Base-by-base conservation (phyloP, 2,329 filamentous ascomycete genomes). In the Trichoderma afroharzianum region DNA sequence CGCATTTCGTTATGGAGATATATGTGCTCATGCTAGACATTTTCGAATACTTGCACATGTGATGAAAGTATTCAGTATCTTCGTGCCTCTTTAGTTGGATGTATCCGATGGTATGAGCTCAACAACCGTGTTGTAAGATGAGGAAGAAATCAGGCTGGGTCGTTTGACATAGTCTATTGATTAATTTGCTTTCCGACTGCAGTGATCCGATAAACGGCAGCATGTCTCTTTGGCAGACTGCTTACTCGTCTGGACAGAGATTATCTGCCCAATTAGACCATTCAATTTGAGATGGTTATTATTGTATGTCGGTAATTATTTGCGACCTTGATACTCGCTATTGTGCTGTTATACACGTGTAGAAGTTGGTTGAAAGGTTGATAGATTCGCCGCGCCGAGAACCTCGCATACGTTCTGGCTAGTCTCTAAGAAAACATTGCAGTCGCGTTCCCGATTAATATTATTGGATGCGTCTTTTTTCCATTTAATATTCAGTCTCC, bases 361-460 rank as follows among this genome's bases (percentile, higher is more conserved):
- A 18, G 12, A 1, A 9, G 4, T 18, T 57, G 53, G 6, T 14
- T 6, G 6, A 24, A 53, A 24, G 4, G 47, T 53, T 53, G 21
- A 14, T 53, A 2, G 0, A 1, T 4, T 6, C 21, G 21, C 1
- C 21, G n/a, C 4, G 1, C 21, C 11, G 21, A 14, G n/a, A 24
- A 24, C 21, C 12, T 24, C 12, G 1, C 5, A 53, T 3, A 50
- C 2, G 4, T 3, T n/a, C 39, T 43, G 39, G 39, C 15, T 43
- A 43, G 39, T 1, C 21, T 53, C 0, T 4, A 21, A 53, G 47
- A 12, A 0, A 50, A 12, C 2, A 53, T 24, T 14, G 2, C n/a
- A 50, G n/a, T 24, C 5, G 21, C 21, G 3, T 24, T 24, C 11
- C 47, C 21, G 5, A 53, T 12, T 24, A 0, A 53, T 50, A 6